phyloP scores from a whole-genome alignment of 768 basidiomycete species.

The Postia placenta region DNA sequence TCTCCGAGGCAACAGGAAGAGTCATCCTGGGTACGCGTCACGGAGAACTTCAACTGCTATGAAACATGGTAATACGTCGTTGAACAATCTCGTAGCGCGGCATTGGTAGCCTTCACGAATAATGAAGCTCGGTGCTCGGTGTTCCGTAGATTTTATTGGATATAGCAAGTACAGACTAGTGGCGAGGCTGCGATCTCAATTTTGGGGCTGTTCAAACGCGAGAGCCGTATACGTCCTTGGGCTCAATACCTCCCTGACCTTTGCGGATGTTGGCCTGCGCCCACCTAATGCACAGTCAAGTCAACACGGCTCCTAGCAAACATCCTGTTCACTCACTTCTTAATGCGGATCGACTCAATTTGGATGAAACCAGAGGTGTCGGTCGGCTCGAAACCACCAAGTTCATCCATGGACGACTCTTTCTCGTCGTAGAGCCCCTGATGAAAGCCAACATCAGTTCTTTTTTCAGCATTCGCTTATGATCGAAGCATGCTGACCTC shows the following conservation, averaged over 20 bases:
- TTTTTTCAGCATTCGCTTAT: no score
- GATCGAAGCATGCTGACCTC: conserved; percentile 45
- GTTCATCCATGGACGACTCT: conserved; percentile 97
- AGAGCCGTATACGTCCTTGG: conserved; percentile 15
- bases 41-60: conserved; percentile 11
- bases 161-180: no score
- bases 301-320: no score
- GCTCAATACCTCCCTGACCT: conserved; percentile 37
- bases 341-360: conserved; percentile 96
- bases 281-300: no score
- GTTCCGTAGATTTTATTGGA: no score
- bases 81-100: no score
- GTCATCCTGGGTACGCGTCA: conserved; percentile 24
- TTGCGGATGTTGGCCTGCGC: conserved; percentile 82
- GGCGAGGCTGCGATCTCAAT: no score
- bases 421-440: conserved; percentile 93
- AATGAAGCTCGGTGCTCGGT: no score
- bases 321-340: conserved; percentile 76
- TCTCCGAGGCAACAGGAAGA: conserved; percentile 24
- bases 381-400: conserved; percentile 95
- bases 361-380: conserved; percentile 96
- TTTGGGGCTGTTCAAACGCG: conserved; percentile 13
- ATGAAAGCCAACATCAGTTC: neutral
- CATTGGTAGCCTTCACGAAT: no score
- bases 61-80: no score